Evolutionary conservation across 441 rosid species (phyloP), one percentile per base, ranked within the genome.

Genomic region (Bruguiera hainesii): DNA sequence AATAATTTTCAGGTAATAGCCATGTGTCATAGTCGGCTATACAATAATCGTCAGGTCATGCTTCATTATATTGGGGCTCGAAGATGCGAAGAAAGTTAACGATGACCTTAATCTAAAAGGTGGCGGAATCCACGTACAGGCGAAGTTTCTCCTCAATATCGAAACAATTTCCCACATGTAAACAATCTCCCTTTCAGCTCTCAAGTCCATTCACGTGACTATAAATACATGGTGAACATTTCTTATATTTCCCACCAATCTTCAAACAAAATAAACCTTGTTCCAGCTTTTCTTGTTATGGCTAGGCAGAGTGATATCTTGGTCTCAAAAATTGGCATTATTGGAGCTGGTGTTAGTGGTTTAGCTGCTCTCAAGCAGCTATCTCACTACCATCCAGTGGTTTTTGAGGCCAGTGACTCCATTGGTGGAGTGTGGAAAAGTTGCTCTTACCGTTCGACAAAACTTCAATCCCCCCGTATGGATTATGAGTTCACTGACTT

Each of bases 261-360:
- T 8, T 37, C 5, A n/a, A 23, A 21, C 4, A 10, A 29, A 0
- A 10, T 4, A 20, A 20, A 19, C 13, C 63, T 13, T 66, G 61
- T 25, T 16, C 29, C 8, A 21, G 19, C 2, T 20, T 64, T 13
- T 49, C n/a, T 13, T 26, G 6, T 20, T 53, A 78, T 81, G 85
- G 76, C 70, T 39, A 21, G 52, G 4, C 77, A 75, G 74, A 75
- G 51, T 63, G 51, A 66, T 52, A 18, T 70, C 35, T 13, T 73
- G 6, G 68, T 71, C 66, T 84, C 96, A 18, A 88, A 74, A 80
- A 68, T 91, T 1, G 92, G 83, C 19, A 87, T 91, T 62, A 78
- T 91, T 2, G 96, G 96, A 18, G 95, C 88, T 15, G 96, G 98
- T 7, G 93, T 92, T 55, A 92, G 96, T 19, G 96, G 98, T 56